Base-by-base conservation (phyloP, 345 rosid species). In the Erucastrum elatum region DNA sequence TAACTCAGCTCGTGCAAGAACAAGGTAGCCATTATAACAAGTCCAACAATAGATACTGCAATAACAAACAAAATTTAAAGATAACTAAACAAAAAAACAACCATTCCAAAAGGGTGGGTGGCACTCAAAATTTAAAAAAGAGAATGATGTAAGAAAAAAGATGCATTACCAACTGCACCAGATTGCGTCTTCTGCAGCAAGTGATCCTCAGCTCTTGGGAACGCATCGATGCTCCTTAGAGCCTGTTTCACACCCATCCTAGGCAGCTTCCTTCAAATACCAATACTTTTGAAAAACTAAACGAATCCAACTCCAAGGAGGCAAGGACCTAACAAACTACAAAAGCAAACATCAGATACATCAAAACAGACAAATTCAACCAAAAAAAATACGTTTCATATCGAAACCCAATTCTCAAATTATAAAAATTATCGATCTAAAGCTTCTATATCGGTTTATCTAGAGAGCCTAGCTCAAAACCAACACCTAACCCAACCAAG, bases 191-290 rank as follows among this genome's bases (percentile, higher is more conserved):
- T 91, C 84, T 84, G 98, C 84, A 96, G 11, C 87, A 91, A 82
- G 64, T 96, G 99, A 35, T 96, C 99, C 85, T 96, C 99, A 4
- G 99, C 90, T 8, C 98, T 94, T 69, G 98, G 98, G 66, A 93
- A 96, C 7, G 99, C 99, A 79, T 96, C 98, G 2, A 93, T 72
- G 84, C 92, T 84, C 89, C 84, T 87, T 68, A 96, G 72, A 15
- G 91, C 94, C 83, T 91, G 99, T 80, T 88, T 91, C 64, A 96
- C 58, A 53, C 95, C 91, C 98, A 93, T 95, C 76, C 64, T 71
- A 53, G 29, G 29, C 41, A 39, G 68, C 82, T 82, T 66, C 66
- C 35, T 63, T 53, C 67, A 9, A 72, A 72, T 6, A 33, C 4
- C 0, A 81, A 26, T 37, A 16, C 53, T 72, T 29, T 30, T 11